Evolutionary conservation across 2,329 filamentous ascomycete species (phyloP).

Genomic region (Microsporum ferrugineum): DNA sequence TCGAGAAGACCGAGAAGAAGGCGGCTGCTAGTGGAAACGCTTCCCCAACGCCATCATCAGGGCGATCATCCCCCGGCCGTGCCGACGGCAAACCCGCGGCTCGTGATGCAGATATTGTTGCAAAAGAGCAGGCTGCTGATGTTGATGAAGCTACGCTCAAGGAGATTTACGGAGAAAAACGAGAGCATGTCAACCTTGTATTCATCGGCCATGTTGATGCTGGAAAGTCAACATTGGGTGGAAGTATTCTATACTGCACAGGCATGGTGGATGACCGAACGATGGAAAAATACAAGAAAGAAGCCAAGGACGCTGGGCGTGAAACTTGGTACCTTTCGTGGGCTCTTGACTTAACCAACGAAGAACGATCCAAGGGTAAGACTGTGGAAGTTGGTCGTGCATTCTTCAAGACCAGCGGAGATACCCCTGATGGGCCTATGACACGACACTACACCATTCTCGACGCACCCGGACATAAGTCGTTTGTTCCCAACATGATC

Average conservation of each 20-base stretch:
- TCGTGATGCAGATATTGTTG: conserved; percentile 70
- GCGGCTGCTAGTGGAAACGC: conserved; percentile 55
- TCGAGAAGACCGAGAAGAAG: conserved; percentile 76
- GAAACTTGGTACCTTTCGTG: conserved; percentile 99
- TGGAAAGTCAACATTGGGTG: conserved; percentile 91
- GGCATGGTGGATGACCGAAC: conserved; percentile 99
- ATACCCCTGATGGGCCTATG: conserved; percentile 41
- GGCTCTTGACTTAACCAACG: conserved; percentile 93
- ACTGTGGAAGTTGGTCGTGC: conserved; percentile 94
- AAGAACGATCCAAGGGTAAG: conserved; percentile 92
- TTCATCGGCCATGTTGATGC: conserved; percentile 98
- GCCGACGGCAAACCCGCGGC: conserved; percentile 46
- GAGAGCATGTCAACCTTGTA: conserved; percentile 77
- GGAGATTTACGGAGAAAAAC: conserved; percentile 83
- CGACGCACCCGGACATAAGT: conserved; percentile 95
- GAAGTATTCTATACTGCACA: conserved; percentile 81
- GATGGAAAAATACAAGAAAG: conserved; percentile 93
- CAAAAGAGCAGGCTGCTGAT: conserved; percentile 68
- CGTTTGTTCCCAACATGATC: conserved; percentile 96
- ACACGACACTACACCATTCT: conserved; percentile 93
- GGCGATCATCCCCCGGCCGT: conserved; percentile 63
- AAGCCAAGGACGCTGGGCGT: conserved; percentile 89
- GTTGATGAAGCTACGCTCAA: conserved; percentile 76
- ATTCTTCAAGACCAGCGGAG: conserved; percentile 68
- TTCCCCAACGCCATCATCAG: conserved; percentile 71